These are phyloP conservation scores for Stellera chamaejasme DNA, from an alignment of 345 rosid genomes.

Conservation along the genomic window DNA sequence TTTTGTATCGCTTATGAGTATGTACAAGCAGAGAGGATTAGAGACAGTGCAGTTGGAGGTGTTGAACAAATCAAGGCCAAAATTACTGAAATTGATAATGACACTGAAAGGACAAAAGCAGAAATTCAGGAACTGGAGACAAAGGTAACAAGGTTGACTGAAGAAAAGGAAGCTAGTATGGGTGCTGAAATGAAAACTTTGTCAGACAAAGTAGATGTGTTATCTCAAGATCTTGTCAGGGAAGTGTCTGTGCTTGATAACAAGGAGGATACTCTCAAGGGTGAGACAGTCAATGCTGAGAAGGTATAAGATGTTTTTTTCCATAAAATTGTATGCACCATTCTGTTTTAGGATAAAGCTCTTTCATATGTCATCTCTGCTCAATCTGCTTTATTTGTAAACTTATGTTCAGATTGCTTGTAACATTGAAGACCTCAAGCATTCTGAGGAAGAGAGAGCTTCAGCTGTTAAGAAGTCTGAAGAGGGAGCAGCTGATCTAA, in stretches of 20 bases:
- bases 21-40: slow-evolving; percentile 55
- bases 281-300: slow-evolving; percentile 66
- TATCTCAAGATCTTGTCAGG: slow-evolving; percentile 62
- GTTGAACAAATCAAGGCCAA: slow-evolving; percentile 44
- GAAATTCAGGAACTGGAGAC: slow-evolving; percentile 63
- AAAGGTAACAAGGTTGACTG: slow-evolving; percentile 46
- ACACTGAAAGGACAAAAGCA: slow-evolving; percentile 27
- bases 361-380: not conserved
- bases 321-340: not conserved
- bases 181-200: slow-evolving; percentile 74
- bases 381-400: slow-evolving; percentile 1
- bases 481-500: slow-evolving; percentile 76
- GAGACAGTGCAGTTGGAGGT: slow-evolving; percentile 42
- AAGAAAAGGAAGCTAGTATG: slow-evolving; percentile 85
- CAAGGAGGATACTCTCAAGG: slow-evolving; percentile 65
- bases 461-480: slow-evolving; percentile 67
- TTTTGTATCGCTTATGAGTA: slow-evolving; percentile 68
- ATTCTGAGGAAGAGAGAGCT: slow-evolving; percentile 65
- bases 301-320: slow-evolving; percentile 34
- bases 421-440: slow-evolving; percentile 71
- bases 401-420: slow-evolving; percentile 39
- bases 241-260: slow-evolving; percentile 66
- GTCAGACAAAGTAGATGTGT: slow-evolving; percentile 68
- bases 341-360: too few relatives aligned
- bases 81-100: slow-evolving; percentile 46